Percentiles rank a stretch among this genome's conserved stretches.
Conservation (phyloP, 139 green algal genomes). For the Coccomyxa sp. region DNA sequence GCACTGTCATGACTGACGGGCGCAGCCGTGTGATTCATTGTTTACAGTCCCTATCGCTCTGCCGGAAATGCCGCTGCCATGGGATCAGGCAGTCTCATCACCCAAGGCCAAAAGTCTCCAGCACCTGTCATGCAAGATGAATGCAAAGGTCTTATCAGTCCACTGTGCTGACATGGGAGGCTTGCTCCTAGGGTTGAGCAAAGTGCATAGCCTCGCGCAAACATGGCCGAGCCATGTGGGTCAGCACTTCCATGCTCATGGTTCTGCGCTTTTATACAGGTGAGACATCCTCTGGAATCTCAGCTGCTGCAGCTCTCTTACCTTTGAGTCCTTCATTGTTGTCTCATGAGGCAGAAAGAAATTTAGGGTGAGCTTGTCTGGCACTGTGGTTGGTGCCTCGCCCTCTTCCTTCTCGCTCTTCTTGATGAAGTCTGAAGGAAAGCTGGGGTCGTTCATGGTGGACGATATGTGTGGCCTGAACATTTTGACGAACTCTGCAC, state of each 20-base stretch:
- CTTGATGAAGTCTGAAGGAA: constrained; percentile 45
- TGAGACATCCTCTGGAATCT: too few species aligned
- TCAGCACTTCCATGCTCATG: too few species aligned
- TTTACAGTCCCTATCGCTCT: not conserved
- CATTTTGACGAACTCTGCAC: constrained; percentile 27
- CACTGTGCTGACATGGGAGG: too few species aligned
- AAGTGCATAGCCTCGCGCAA: too few species aligned
- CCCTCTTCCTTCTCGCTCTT: not conserved
- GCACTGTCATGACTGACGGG: not conserved
- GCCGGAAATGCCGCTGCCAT: too few species aligned
- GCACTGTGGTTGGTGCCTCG: constrained; percentile 24
- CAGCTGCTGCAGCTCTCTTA: not conserved
- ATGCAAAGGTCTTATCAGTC: too few species aligned
- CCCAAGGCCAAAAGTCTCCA: not conserved
- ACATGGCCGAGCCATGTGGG: too few species aligned
- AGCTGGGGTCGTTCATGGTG: constrained; percentile 23
- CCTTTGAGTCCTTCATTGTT: constrained; percentile 24
- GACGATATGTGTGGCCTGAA: constrained; percentile 24
- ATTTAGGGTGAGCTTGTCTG: constrained; percentile 78
- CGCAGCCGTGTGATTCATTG: not conserved
- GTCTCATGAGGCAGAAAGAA: constrained; percentile 76
- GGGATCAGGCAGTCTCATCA: not conserved
- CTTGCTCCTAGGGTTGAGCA: too few species aligned
- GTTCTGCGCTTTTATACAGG: too few species aligned
- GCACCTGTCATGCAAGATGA: too few species aligned